Evolutionary conservation across 345 rosid species (phyloP).

Genomic region (Linum usitatissimum): DNA sequence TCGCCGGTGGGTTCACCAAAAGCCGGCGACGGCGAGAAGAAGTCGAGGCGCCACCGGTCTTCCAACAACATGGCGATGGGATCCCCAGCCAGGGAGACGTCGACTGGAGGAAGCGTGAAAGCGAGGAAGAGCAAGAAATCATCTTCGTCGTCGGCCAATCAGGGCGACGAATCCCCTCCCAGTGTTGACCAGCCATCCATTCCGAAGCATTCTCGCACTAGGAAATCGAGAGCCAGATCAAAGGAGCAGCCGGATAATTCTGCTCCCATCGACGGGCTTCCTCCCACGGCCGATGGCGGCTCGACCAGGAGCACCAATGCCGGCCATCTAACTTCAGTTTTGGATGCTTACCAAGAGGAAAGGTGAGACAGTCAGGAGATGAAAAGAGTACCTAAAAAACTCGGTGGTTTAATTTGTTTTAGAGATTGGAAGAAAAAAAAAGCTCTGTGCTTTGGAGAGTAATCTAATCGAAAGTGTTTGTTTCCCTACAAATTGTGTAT

Average conservation of each 20-base stretch:
- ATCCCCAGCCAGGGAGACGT: constrained; percentile 18
- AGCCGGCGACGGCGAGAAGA: constrained; percentile 24
- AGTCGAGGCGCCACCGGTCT: constrained; percentile 24
- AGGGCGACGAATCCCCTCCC: constrained; percentile 11
- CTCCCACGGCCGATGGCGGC: constrained; percentile 12
- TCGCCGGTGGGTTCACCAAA: constrained; percentile 20
- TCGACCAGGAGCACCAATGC: constrained; percentile 9
- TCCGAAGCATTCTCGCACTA: constrained; percentile 18
- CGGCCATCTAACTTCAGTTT: constrained; percentile 14
- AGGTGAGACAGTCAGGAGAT: not conserved
- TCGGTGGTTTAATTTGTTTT: not conserved
- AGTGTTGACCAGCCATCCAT: constrained; percentile 13
- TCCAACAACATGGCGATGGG: constrained; percentile 16
- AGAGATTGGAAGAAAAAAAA: not conserved
- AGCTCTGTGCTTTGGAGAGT: not conserved
- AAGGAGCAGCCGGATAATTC: constrained; percentile 11
- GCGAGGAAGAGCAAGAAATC: constrained; percentile 7
- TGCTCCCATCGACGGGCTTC: not conserved
- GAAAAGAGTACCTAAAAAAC: not conserved
- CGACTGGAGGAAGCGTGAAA: not conserved
- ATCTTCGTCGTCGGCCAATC: not conserved
- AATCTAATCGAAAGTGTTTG: not conserved
- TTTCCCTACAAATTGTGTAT: not conserved
- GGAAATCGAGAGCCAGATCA: constrained; percentile 15
- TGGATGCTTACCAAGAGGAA: constrained; percentile 17